A percentile compares a stretch with the other conserved stretches of the same genome.
Evolutionary conservation across 352 stramenopile genomes (phyloP).

Genomic region (Pythium rishiriense): DNA sequence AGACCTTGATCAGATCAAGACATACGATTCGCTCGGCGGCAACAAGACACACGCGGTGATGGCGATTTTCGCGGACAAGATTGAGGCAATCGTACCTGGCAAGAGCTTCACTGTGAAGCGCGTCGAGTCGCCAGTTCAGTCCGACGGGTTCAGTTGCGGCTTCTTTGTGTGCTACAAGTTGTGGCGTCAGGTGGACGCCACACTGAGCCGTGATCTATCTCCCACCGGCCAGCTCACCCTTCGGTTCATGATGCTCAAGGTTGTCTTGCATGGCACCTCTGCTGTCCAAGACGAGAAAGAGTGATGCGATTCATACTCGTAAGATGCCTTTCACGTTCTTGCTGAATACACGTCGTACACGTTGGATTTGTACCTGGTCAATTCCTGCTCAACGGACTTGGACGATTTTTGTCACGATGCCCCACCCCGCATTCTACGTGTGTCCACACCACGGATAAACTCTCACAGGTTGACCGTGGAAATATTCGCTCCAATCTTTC

Average conservation of each 20-base stretch:
- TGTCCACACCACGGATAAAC: too few relatives aligned
- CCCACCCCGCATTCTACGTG: too few relatives aligned
- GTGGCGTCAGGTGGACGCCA: not conserved
- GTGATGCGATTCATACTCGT: too few relatives aligned
- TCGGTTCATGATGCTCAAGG: not conserved
- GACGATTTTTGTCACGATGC: too few relatives aligned
- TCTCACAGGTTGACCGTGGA: too few relatives aligned
- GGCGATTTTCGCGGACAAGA: not conserved
- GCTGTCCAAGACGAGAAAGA: too few relatives aligned
- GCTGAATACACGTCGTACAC: too few relatives aligned
- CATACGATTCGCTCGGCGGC: not conserved
- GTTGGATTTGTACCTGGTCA: too few relatives aligned
- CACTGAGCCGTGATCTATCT: constrained; percentile 1
- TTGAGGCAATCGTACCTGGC: not conserved
- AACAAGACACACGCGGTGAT: not conserved
- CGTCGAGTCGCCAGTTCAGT: not conserved
- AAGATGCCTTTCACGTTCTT: too few relatives aligned
- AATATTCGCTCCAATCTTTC: too few relatives aligned
- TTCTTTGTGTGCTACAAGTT: constrained; percentile 10
- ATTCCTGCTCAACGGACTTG: too few relatives aligned
- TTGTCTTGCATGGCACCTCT: not conserved
- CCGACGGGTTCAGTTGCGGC: not conserved
- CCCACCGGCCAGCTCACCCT: not conserved
- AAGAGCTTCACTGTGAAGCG: not conserved
- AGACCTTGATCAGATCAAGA: not conserved